These are phyloP conservation scores for Lasiodiplodia hormozganensis DNA, from an alignment of 2,329 filamentous ascomycete genomes.

Conservation along the genomic window DNA sequence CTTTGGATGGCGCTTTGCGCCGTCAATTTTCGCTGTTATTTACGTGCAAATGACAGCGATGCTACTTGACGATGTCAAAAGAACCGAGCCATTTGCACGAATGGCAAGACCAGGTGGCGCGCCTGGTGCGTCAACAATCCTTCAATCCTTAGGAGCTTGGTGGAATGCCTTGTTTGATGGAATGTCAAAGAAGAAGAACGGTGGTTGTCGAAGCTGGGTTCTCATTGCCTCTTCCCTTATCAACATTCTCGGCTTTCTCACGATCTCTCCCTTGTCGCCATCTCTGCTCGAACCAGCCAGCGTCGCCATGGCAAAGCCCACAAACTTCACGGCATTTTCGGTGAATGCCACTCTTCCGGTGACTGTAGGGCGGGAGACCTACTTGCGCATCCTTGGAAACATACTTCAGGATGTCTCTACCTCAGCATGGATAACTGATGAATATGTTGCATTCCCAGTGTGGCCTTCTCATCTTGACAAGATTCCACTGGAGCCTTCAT, in stretches of 20 bases:
- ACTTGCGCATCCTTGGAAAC: slow-evolving; percentile 37
- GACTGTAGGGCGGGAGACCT: slow-evolving; percentile 32
- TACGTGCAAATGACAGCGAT: slow-evolving; percentile 35
- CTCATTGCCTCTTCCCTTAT: too few species aligned
- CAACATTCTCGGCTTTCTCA: too few species aligned
- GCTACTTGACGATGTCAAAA: slow-evolving; percentile 36
- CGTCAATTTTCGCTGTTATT: slow-evolving; percentile 38
- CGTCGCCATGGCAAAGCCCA: too few species aligned
- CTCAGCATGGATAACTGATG: slow-evolving; percentile 39
- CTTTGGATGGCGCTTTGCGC: slow-evolving; percentile 38
- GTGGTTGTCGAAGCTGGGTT: too few species aligned
- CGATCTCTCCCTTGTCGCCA: too few species aligned
- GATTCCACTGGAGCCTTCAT: background rate
- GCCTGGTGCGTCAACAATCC: background rate
- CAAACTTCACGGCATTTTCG: too few species aligned
- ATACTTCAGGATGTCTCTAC: slow-evolving; percentile 38
- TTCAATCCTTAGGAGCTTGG: too few species aligned
- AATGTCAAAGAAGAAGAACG: too few species aligned
- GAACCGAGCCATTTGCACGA: slow-evolving; percentile 38
- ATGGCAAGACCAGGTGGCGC: slow-evolving; percentile 30
- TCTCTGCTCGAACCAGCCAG: too few species aligned
- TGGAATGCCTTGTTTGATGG: too few species aligned
- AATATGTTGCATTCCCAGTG: slow-evolving; percentile 37
- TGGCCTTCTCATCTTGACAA: slow-evolving; percentile 32
- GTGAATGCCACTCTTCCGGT: too few species aligned